phyloP scores from a whole-genome alignment of 2,329 filamentous ascomycete genomes.

The Trichoderma sp. region DNA sequence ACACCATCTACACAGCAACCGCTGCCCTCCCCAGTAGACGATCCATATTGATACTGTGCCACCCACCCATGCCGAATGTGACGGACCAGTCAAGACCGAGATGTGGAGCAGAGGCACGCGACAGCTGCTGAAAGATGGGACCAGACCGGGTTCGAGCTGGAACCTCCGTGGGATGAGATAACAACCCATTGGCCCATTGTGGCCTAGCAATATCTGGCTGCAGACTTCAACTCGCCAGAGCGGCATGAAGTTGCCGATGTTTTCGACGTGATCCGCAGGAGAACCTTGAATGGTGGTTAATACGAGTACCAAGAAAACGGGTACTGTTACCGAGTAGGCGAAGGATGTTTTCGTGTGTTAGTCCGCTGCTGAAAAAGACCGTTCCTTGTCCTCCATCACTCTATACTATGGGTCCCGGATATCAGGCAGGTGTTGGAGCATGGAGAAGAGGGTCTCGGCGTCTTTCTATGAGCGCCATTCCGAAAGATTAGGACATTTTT shows the following conservation, averaged over 20 bases:
- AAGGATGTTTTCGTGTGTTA: neutral
- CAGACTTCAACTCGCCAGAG: neutral
- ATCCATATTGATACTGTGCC: neutral
- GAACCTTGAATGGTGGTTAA: neutral
- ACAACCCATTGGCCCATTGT: neutral
- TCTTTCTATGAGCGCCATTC: neutral
- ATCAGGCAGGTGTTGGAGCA: neutral
- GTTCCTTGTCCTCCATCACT: neutral
- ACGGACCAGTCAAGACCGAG: neutral
- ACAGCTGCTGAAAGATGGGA: conserved; percentile 2
- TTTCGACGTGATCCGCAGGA: neutral
- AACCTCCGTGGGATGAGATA: neutral
- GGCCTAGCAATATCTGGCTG: neutral
- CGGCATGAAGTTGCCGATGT: neutral
- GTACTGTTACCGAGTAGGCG: neutral
- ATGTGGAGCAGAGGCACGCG: conserved; percentile 15
- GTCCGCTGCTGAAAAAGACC: neutral
- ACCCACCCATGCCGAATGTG: neutral
- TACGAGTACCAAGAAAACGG: neutral
- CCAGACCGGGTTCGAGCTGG: neutral
- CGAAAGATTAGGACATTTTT: neutral
- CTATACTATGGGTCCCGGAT: conserved; percentile 3
- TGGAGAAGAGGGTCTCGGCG: neutral
- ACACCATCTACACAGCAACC: neutral
- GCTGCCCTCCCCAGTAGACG: neutral